Percentiles rank a stretch among this genome's conserved stretches.
phyloP scores from a whole-genome alignment of 495 filamentous ascomycete species.

The Neurospora discreta region DNA sequence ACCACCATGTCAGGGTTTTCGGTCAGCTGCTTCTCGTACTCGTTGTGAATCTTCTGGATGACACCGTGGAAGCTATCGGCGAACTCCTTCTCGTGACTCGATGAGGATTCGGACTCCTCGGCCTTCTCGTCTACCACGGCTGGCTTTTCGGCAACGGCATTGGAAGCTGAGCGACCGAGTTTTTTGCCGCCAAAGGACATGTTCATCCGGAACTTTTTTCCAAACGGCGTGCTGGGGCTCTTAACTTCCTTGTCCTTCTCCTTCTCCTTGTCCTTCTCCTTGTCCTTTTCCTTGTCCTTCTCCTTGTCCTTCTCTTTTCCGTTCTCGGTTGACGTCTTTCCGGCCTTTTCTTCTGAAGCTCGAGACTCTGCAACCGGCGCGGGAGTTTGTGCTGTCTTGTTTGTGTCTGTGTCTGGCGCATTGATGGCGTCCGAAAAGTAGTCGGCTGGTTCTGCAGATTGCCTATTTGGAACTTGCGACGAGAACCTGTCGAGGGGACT shows the following conservation, averaged over 20 bases:
- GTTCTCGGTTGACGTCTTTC: constrained; percentile 24
- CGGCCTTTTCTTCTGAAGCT: constrained; percentile 20
- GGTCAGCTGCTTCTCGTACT: constrained; percentile 58
- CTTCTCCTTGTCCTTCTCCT: constrained; percentile 43
- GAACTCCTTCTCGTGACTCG: constrained; percentile 74
- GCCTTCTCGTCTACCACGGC: constrained; percentile 57
- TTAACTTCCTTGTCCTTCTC: constrained; percentile 62
- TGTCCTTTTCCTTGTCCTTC: constrained; percentile 57
- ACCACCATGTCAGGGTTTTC: constrained; percentile 44
- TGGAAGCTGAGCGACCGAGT: constrained; percentile 60
- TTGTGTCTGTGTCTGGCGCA: constrained; percentile 20
- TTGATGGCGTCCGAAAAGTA: constrained; percentile 37
- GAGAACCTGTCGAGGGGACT: constrained; percentile 30
- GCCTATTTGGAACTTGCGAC: constrained; percentile 20
- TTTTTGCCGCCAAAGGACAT: constrained; percentile 76
- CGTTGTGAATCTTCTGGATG: constrained; percentile 63
- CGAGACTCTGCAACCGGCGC: constrained; percentile 8
- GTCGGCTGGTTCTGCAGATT: constrained; percentile 31
- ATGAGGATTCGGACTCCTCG: constrained; percentile 51
- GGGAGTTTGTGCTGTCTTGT: constrained; percentile 24
- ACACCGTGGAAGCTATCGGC: constrained; percentile 76
- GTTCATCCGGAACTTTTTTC: constrained; percentile 79
- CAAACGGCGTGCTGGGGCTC: constrained; percentile 57
- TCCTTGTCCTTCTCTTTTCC: constrained; percentile 35
- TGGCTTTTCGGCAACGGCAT: constrained; percentile 58